Evolutionary conservation across 192 early-diverging fungal genomes (phyloP).

Genomic region (Lobosporangium transversale): DNA sequence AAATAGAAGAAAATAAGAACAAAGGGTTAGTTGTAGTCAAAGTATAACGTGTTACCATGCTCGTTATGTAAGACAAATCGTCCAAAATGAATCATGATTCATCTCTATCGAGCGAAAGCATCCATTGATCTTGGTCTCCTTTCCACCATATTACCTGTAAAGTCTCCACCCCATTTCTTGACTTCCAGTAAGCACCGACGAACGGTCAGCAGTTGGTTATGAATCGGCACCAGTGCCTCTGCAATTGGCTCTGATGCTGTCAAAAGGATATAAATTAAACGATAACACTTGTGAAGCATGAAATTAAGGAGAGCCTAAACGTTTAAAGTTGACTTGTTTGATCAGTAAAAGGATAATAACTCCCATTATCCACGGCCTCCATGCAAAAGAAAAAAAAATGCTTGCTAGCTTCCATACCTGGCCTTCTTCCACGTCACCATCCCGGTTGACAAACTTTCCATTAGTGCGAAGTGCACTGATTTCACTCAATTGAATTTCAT

Average conservation of each 20-base stretch:
- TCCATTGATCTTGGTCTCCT: too few relatives aligned
- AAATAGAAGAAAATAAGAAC: not conserved
- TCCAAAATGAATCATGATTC: too few relatives aligned
- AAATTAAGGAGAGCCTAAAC: slow-evolving; percentile 74
- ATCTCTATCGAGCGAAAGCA: too few relatives aligned
- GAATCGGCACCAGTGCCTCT: slow-evolving; percentile 84
- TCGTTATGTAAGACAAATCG: too few relatives aligned
- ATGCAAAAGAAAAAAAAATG: too few relatives aligned
- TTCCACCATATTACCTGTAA: slow-evolving; percentile 69
- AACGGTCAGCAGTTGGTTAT: slow-evolving; percentile 86
- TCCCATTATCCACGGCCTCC: too few relatives aligned
- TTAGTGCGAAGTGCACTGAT: slow-evolving; percentile 85
- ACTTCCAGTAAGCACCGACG: slow-evolving; percentile 81
- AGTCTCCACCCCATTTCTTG: slow-evolving; percentile 82
- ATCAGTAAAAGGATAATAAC: too few relatives aligned
- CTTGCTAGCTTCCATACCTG: slow-evolving; percentile 58
- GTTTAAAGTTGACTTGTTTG: too few relatives aligned
- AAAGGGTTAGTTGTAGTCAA: not conserved
- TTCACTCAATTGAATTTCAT: slow-evolving; percentile 76
- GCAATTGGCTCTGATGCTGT: slow-evolving; percentile 82
- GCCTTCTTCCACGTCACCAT: slow-evolving; percentile 74
- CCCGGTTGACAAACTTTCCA: slow-evolving; percentile 83
- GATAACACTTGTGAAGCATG: slow-evolving; percentile 86
- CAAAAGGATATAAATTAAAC: slow-evolving; percentile 83
- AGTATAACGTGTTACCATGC: too few relatives aligned